Percentiles rank a stretch among this genome's conserved stretches.
Conservation (phyloP, 1,284 basidiomycete species). For the Heliocybe sulcata region DNA sequence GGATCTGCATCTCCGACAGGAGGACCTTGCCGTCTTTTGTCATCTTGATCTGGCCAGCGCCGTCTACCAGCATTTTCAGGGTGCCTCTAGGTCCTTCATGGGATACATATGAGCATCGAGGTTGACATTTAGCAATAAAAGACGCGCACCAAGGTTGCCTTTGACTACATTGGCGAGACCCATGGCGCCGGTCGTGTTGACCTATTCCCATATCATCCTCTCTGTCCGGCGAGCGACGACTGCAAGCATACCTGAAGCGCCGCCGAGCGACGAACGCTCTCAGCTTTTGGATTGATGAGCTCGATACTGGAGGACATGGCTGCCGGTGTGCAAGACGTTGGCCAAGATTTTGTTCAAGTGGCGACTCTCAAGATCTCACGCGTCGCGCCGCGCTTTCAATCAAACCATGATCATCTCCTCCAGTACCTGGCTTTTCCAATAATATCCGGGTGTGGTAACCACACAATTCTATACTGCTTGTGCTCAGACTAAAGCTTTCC, state of each 20-base stretch:
- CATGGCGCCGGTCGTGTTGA: constrained; percentile 90
- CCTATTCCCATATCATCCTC: constrained; percentile 32
- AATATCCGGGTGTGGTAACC: no score
- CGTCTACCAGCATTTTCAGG: constrained; percentile 99
- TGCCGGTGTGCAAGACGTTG: not conserved
- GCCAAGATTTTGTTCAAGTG: not conserved
- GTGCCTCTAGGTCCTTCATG: constrained; percentile 84
- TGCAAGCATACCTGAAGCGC: constrained; percentile 78
- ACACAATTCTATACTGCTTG: no score
- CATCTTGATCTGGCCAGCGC: constrained; percentile 99
- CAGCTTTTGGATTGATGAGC: constrained; percentile 93
- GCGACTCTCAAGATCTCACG: not conserved
- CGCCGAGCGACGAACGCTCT: constrained; percentile 88
- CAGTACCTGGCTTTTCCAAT: no score
- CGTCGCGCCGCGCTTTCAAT: not conserved
- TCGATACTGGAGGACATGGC: constrained; percentile 79
- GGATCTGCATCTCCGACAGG: constrained; percentile 99
- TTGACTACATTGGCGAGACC: constrained; percentile 97
- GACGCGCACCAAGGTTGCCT: constrained; percentile 77
- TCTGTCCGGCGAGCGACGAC: not conserved
- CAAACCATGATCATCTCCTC: no score
- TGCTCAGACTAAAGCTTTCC: no score
- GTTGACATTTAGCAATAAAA: constrained; percentile 5
- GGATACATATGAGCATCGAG: constrained; percentile 11
- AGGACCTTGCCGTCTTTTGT: constrained; percentile 99